These are phyloP conservation scores for Botrytis byssoidea DNA, from an alignment of 2,329 filamentous ascomycete genomes.

Conservation along the genomic window DNA sequence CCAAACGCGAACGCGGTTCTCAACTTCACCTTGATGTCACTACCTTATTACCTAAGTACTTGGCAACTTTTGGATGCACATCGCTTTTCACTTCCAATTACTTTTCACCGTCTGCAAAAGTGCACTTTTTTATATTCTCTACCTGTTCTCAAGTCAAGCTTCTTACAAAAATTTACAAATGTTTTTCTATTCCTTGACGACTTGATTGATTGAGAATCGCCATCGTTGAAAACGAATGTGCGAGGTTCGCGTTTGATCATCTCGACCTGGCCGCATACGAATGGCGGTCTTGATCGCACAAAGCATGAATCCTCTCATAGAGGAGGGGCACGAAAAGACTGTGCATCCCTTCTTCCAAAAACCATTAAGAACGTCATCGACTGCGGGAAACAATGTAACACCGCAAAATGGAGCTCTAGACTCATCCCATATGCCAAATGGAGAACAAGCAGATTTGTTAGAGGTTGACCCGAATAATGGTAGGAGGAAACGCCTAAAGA, in stretches of 20 bases:
- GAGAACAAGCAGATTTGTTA: slow-evolving; percentile 27
- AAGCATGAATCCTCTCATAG: slow-evolving; percentile 36
- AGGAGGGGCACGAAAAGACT: slow-evolving; percentile 28
- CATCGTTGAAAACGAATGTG: slow-evolving; percentile 27
- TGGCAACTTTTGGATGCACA: neutral
- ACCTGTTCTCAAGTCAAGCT: neutral
- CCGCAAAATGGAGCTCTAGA: neutral
- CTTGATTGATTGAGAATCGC: neutral
- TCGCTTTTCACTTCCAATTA: neutral
- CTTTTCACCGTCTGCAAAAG: neutral
- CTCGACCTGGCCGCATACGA: slow-evolving; percentile 18
- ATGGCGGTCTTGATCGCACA: slow-evolving; percentile 37
- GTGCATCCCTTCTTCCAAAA: slow-evolving; percentile 39
- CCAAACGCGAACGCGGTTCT: slow-evolving; percentile 17
- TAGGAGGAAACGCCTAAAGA: slow-evolving; percentile 47
- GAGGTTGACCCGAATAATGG: slow-evolving; percentile 38
- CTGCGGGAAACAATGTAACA: neutral
- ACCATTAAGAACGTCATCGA: slow-evolving; percentile 28
- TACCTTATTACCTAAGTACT: neutral
- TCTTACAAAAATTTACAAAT: neutral
- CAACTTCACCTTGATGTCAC: slow-evolving; percentile 1
- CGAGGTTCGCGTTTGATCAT: slow-evolving; percentile 31
- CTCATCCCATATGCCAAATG: neutral
- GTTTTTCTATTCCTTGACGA: neutral
- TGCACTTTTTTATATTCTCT: neutral